Base-by-base conservation (phyloP, 2,329 filamentous ascomycete species). In the Penicillium sp. region DNA sequence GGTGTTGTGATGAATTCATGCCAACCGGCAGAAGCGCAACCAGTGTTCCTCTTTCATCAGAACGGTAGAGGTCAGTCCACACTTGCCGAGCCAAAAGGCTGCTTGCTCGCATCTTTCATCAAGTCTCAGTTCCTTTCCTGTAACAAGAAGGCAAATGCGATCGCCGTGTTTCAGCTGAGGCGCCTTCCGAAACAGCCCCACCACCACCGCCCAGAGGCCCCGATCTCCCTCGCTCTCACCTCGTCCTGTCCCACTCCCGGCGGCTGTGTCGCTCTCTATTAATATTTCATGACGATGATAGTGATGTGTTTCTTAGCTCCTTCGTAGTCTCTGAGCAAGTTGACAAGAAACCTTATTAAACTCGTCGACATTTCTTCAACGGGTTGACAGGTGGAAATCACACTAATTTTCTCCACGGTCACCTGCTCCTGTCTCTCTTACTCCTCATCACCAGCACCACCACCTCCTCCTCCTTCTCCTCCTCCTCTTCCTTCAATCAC, bases 121-220 rank as follows among this genome's bases (percentile, higher is more conserved):
- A 13, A 30, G 45, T 30, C 45, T 14, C 30, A 16, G 19, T 10
- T 46, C n/a, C 6, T 14, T 46, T 13, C 25, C 26, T 22, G n/a
- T 11, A 11, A 33, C 22, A 6, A 16, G 43, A 6, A 16, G 43
- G 11, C 25, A 26, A 22, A 46, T 46, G 52, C 35, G 57, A 59
- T 65, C 57, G 55, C 26, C 57, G 46, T 65, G 64, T 66, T 66
- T 66, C 64, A 66, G 60, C 56, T 51, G 52, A 59, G 58, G 67
- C 68, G 68, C 67, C 59, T 68, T 70, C 68, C 68, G 68, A 70
- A 70, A 70, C 68, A 68, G 61, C 64, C 66, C 68, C 45, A 48
- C 45, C 67, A 65, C 45, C 67, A 65, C 63, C 64, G 58, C 49
- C 55, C 38, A 42, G 37, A 65, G 45, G 48, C 59, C 59, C 66